These are phyloP conservation scores for Pythium volutum DNA, from an alignment of 352 stramenopile species.

Conservation along the genomic window DNA sequence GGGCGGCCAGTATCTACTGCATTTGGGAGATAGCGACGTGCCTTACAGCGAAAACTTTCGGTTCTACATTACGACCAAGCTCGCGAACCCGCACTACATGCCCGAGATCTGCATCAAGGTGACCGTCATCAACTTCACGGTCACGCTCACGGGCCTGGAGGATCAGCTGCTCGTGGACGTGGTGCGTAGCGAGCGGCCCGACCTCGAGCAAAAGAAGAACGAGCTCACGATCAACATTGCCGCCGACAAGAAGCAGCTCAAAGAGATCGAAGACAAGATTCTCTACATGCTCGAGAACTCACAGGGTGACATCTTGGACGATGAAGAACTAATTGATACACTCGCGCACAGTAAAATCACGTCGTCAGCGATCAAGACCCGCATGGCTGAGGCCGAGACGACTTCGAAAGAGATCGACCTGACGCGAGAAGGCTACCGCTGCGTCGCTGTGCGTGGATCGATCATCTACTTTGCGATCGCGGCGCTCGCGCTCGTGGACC, in stretches of 20 bases:
- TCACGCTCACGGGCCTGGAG: conserved; percentile 90
- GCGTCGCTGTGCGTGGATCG: conserved; percentile 86
- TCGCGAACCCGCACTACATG: conserved; percentile 90
- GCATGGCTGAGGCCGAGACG: conserved; percentile 89
- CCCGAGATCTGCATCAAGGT: conserved; percentile 92
- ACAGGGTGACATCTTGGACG: conserved; percentile 91
- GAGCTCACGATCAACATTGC: conserved; percentile 88
- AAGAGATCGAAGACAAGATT: conserved; percentile 93
- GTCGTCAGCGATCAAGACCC: conserved; percentile 77
- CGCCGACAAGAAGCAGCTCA: conserved; percentile 84
- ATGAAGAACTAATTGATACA: conserved; percentile 91
- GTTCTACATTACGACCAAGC: conserved; percentile 92
- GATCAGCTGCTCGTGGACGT: conserved; percentile 89
- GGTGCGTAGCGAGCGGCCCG: conserved; percentile 87
- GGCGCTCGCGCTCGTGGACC: conserved; percentile 88
- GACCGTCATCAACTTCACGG: conserved; percentile 91
- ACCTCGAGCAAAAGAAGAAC: conserved; percentile 90
- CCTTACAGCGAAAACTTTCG: conserved; percentile 90
- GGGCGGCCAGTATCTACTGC: conserved; percentile 89
- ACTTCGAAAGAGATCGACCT: conserved; percentile 90
- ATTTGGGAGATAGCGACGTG: conserved; percentile 89
- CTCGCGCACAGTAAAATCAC: conserved; percentile 80
- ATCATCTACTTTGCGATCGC: conserved; percentile 95
- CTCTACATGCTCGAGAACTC: conserved; percentile 89
- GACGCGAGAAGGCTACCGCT: conserved; percentile 89